These are phyloP conservation scores for Hyaloscypha hepaticicola DNA, from an alignment of 495 filamentous ascomycete genomes.

Conservation along the genomic window DNA sequence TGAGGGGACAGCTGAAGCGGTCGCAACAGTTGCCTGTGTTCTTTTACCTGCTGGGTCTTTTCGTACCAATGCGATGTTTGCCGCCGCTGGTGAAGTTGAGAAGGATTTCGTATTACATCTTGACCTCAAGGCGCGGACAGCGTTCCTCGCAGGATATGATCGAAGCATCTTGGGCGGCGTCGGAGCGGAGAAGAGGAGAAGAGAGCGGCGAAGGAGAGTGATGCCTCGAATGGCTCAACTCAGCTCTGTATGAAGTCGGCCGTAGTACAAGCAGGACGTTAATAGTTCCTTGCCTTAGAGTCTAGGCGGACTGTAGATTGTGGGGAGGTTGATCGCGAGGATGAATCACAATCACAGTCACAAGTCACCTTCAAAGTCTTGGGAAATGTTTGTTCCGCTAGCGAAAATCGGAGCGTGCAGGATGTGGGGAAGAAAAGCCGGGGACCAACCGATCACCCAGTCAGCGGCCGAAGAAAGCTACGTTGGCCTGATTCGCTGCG, in stretches of 20 bases:
- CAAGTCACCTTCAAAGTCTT: too few relatives aligned
- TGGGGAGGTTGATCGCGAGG: constrained; percentile 4
- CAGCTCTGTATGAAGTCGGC: background rate
- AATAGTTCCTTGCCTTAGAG: background rate
- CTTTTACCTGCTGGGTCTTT: constrained; percentile 22
- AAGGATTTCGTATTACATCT: constrained; percentile 22
- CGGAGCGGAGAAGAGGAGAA: background rate
- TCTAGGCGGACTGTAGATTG: background rate
- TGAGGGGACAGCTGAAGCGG: constrained; percentile 19
- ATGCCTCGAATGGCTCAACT: constrained; percentile 19
- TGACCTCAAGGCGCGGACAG: constrained; percentile 26
- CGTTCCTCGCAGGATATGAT: constrained; percentile 28
- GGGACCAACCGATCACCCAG: background rate
- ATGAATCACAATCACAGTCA: constrained; percentile 11
- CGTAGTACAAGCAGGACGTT: background rate
- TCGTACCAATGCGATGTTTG: constrained; percentile 22
- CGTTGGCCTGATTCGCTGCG: background rate
- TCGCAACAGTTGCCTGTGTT: constrained; percentile 28
- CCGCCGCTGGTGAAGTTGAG: constrained; percentile 16
- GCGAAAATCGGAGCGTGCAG: constrained; percentile 12
- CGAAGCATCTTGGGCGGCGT: constrained; percentile 32
- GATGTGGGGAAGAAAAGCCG: constrained; percentile 11
- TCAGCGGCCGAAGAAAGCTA: background rate
- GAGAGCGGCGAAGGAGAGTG: constrained; percentile 1
- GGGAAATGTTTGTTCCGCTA: constrained; percentile 4